Conservation (phyloP, 2,329 filamentous ascomycete species). For the Celoporthe dispersa region DNA sequence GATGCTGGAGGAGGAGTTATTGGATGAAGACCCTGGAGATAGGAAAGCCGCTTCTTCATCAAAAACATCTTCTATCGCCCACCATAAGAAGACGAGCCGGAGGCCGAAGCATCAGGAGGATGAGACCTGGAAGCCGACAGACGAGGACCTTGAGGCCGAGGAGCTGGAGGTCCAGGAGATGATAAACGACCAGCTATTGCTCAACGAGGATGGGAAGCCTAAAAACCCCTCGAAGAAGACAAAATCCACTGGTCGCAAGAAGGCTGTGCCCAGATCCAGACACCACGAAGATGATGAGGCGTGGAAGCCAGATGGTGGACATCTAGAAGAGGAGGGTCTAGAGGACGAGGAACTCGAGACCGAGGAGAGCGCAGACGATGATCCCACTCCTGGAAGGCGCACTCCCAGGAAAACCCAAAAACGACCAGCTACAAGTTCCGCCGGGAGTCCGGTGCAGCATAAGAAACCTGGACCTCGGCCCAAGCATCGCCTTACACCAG, state of each 20-base stretch:
- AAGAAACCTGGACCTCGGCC: conserved; percentile 22
- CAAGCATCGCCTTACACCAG: conserved; percentile 25
- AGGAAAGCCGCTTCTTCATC: not conserved
- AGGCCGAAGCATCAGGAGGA: conserved; percentile 20
- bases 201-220: conserved; percentile 1
- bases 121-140: conserved; percentile 27
- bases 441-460: conserved; percentile 21
- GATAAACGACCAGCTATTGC: conserved; percentile 24
- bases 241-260: conserved; percentile 13
- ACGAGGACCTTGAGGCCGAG: conserved; percentile 26
- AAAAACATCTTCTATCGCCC: conserved; percentile 2
- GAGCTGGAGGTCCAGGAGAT: conserved; percentile 29
- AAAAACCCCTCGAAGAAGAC: not conserved
- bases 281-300: conserved; percentile 20
- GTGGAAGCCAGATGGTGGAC: conserved; percentile 17
- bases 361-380: conserved; percentile 13
- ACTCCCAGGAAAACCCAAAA: conserved; percentile 22
- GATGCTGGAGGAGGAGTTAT: conserved; percentile 19
- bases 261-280: not conserved
- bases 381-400: conserved; percentile 9
- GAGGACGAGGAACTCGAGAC: conserved; percentile 19
- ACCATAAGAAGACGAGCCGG: conserved; percentile 18
- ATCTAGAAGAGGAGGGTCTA: not conserved
- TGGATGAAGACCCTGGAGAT: not conserved
- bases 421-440: conserved; percentile 23